Percentiles rank a stretch among this genome's conserved stretches.
Evolutionary conservation across 2,329 filamentous ascomycete genomes (phyloP).

Genomic region (Fusarium albidum): DNA sequence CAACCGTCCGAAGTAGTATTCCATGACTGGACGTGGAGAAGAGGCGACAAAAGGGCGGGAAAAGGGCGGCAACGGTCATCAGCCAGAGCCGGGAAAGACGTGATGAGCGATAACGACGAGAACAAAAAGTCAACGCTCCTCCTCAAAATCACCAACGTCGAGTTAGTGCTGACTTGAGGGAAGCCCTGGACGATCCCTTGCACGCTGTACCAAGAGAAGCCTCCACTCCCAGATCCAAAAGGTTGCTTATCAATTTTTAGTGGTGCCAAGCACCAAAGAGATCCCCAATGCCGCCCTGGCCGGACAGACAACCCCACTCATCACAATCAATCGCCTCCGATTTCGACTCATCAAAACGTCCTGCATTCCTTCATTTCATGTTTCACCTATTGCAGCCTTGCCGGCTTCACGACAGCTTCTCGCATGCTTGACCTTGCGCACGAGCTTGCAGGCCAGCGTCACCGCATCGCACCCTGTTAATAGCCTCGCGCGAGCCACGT

Average conservation of each 20-base stretch:
- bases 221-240: no score
- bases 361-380: constrained; percentile 22
- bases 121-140: not conserved
- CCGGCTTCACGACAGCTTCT: constrained; percentile 16
- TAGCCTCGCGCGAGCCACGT: constrained; percentile 19
- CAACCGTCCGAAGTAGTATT: not conserved
- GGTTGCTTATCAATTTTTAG: constrained; percentile 1
- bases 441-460: constrained; percentile 10
- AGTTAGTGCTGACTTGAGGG: constrained; percentile 28
- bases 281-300: constrained; percentile 26
- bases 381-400: constrained; percentile 29
- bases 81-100: constrained; percentile 8
- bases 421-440: constrained; percentile 9
- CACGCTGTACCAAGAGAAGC: constrained; percentile 12
- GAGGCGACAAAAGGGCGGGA: not conserved
- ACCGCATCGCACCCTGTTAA: constrained; percentile 17
- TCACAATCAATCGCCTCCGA: not conserved
- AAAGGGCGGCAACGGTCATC: no score
- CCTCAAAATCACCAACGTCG: constrained; percentile 12
- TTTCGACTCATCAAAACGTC: constrained; percentile 12
- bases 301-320: constrained; percentile 18
- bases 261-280: constrained; percentile 23
- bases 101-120: constrained; percentile 30
- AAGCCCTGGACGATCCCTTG: constrained; percentile 14
- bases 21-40: not conserved